Evolutionary conservation across 306 rosid genomes (phyloP), one percentile per base, ranked within the genome.

Genomic region (Ormosia emarginata): DNA sequence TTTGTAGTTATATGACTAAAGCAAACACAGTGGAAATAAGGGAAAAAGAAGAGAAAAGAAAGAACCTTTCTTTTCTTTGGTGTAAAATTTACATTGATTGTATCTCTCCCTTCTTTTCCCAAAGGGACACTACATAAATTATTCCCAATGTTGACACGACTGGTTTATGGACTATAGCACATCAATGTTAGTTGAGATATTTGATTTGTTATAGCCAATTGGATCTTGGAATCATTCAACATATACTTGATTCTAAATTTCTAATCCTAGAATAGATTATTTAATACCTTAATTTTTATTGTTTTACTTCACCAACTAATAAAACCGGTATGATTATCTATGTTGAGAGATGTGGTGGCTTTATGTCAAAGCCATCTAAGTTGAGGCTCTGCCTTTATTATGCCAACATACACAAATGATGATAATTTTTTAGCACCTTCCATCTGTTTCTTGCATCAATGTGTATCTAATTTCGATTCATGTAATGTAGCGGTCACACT

Each of bases 391-490:
- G 74, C 30, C 32, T 40, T 67, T 63, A 24, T 63, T 34, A 63
- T 62, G 84, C 6, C 13, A 61, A 46, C 40, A 62, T 15, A 62
- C 12, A 55, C 17, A 71, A 8, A 8, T 71, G 36, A 43, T 71
- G 3, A 34, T 57, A 12, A 13, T 63, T 13, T 76, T 49, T 44
- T 61, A 34, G 37, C 44, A 40, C 30, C 39, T 63, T 50, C 52
- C 13, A 24, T 74, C 49, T 39, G 13, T 49, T 68, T 80, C 50
- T 69, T 85, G 67, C 79, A 75, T 75, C 75, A 40, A 18, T 61
- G 7, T 52, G 24, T 18, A 37, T 76, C 71, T 36, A 3, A 53
- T 81, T 5, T 55, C 13, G 58, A 32, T 64, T 61, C 75, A 32
- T 72, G 29, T n/a, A 13, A 15, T 18, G 11, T 11, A 39, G 32